phyloP scores from a whole-genome alignment of 2,329 filamentous ascomycete genomes.

The Phyllosticta citribraziliensis region DNA sequence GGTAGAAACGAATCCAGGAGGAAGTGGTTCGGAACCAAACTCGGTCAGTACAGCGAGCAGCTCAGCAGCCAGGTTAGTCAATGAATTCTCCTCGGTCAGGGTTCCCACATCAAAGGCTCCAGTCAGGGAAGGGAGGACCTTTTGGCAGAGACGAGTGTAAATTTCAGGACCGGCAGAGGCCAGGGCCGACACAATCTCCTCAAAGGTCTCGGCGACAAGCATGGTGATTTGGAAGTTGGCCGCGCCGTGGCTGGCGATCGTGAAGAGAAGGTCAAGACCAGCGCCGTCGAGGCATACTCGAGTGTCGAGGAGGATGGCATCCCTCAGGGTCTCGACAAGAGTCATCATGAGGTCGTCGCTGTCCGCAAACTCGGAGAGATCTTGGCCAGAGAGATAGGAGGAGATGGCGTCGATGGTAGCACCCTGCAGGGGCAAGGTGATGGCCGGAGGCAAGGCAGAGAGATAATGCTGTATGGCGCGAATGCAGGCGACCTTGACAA shows the following conservation, averaged over 20 bases:
- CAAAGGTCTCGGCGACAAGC: constrained; percentile 82
- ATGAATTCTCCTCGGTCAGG: constrained; percentile 71
- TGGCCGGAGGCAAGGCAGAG: constrained; percentile 40
- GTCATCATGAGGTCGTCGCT: constrained; percentile 88
- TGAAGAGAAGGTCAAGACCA: constrained; percentile 76
- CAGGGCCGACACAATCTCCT: constrained; percentile 68
- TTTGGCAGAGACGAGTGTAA: constrained; percentile 71
- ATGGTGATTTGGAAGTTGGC: constrained; percentile 85
- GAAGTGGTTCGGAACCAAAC: constrained; percentile 75
- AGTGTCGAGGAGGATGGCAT: constrained; percentile 72
- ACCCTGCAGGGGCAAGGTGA: constrained; percentile 49
- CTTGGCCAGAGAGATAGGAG: constrained; percentile 68
- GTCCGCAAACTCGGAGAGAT: constrained; percentile 73
- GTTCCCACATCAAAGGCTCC: constrained; percentile 83
- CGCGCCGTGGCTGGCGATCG: constrained; percentile 78
- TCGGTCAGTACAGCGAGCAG: constrained; percentile 72
- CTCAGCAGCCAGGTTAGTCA: constrained; percentile 82
- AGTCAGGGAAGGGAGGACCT: constrained; percentile 77
- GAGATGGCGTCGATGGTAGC: constrained; percentile 52
- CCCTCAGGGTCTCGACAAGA: constrained; percentile 73
- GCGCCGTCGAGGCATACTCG: constrained; percentile 63
- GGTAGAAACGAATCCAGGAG: constrained; percentile 72
- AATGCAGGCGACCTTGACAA: constrained; percentile 87
- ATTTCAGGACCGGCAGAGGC: constrained; percentile 53
- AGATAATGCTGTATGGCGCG: constrained; percentile 68